Evolutionary conservation across 2,329 filamentous ascomycete species (phyloP).

Genomic region (Aureobasidium musti): DNA sequence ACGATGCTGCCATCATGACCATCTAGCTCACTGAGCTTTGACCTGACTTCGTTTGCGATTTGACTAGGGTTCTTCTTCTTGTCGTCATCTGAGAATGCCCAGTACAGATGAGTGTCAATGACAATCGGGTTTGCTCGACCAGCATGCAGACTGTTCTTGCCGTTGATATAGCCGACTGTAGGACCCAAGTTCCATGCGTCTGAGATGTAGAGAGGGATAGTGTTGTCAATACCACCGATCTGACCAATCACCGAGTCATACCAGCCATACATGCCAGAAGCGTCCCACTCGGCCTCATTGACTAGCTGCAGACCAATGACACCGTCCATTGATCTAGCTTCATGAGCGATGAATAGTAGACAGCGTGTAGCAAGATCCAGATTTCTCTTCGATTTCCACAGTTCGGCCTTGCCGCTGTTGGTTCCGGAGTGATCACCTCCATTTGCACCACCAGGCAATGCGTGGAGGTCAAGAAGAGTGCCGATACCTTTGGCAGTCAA

Average conservation of each 20-base stretch:
- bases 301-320: conserved; percentile 60
- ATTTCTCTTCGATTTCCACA: conserved; percentile 53
- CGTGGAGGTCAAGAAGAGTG: conserved; percentile 61
- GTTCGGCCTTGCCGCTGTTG: conserved; percentile 52
- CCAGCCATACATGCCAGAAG: conserved; percentile 58
- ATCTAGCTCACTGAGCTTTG: conserved; percentile 51
- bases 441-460: conserved; percentile 61
- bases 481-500: conserved; percentile 55
- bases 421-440: conserved; percentile 59
- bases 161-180: conserved; percentile 50
- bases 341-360: conserved; percentile 54
- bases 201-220: conserved; percentile 59
- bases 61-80: conserved; percentile 55
- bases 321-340: conserved; percentile 49
- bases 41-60: conserved; percentile 51
- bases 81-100: conserved; percentile 58
- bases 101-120: conserved; percentile 63
- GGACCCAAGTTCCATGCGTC: conserved; percentile 58
- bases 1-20: conserved; percentile 52
- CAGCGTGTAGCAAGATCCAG: conserved; percentile 52
- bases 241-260: conserved; percentile 56
- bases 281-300: conserved; percentile 57
- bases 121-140: conserved; percentile 51
- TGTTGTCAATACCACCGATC: conserved; percentile 52
- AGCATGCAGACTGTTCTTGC: conserved; percentile 44